Evolutionary conservation across 2,329 filamentous ascomycete genomes (phyloP).

Genomic region (Xylaria sp.): DNA sequence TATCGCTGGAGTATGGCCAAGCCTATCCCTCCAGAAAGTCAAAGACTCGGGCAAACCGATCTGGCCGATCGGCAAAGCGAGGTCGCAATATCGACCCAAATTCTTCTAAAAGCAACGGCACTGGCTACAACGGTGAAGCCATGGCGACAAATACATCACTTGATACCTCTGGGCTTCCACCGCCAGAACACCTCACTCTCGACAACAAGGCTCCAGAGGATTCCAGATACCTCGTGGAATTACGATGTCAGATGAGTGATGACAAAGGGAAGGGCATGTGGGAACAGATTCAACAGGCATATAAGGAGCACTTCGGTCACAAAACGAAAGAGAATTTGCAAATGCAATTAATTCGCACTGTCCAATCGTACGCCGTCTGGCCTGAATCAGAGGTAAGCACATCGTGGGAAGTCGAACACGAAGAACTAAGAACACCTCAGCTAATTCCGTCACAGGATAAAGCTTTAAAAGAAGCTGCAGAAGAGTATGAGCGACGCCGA

Average conservation of each 20-base stretch:
- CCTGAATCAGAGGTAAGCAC: slow-evolving; percentile 61
- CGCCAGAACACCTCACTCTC: slow-evolving; percentile 51
- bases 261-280: slow-evolving; percentile 69
- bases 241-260: slow-evolving; percentile 58
- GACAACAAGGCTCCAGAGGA: slow-evolving; percentile 60
- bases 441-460: slow-evolving; percentile 52
- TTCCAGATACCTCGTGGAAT: slow-evolving; percentile 61
- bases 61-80: slow-evolving; percentile 40
- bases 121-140: slow-evolving; percentile 10
- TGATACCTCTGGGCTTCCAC: neutral
- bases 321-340: slow-evolving; percentile 63
- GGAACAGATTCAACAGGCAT: slow-evolving; percentile 63
- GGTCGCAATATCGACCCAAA: slow-evolving; percentile 33
- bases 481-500: slow-evolving; percentile 56
- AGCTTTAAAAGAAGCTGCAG: slow-evolving; percentile 52
- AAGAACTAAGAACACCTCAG: slow-evolving; percentile 7
- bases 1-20: slow-evolving; percentile 30
- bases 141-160: neutral
- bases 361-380: slow-evolving; percentile 63
- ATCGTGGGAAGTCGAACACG: slow-evolving; percentile 18
- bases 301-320: slow-evolving; percentile 50
- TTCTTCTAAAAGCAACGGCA: slow-evolving; percentile 23
- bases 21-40: slow-evolving; percentile 40
- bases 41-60: slow-evolving; percentile 39
- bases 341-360: slow-evolving; percentile 65